Conservation (phyloP, 345 rosid species). For the Syzygium aqueum region DNA sequence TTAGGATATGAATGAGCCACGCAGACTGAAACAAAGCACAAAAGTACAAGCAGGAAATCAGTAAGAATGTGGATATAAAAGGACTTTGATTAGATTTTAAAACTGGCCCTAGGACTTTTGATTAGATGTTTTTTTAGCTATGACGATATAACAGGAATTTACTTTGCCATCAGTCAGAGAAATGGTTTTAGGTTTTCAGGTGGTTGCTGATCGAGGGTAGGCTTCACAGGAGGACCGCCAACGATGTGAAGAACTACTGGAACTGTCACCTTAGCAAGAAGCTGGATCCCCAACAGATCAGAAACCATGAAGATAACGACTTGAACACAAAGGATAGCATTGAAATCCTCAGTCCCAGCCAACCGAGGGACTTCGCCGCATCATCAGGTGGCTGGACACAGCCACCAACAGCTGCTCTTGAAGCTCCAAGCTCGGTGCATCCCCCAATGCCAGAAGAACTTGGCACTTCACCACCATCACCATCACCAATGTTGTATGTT, state of each 20-base stretch:
- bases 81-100: neutral
- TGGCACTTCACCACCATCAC: neutral
- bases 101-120: neutral
- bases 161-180: neutral
- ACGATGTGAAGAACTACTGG: conserved; percentile 31
- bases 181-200: conserved; percentile 3
- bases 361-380: neutral
- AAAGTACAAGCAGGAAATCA: neutral
- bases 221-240: conserved; percentile 25
- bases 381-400: neutral
- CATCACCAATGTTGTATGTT: too few relatives aligned
- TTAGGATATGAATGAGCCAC: neutral
- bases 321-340: neutral
- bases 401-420: neutral
- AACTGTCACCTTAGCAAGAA: conserved; percentile 26
- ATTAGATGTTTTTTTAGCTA: neutral
- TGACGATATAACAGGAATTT: neutral
- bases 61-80: neutral
- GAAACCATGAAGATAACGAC: neutral
- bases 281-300: conserved; percentile 1
- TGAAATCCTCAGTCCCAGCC: neutral
- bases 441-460: neutral
- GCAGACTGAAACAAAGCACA: neutral
- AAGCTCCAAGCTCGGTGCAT: neutral
- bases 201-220: conserved; percentile 27